phyloP scores from a whole-genome alignment of 768 basidiomycete genomes.

The Clathrus columnatus region DNA sequence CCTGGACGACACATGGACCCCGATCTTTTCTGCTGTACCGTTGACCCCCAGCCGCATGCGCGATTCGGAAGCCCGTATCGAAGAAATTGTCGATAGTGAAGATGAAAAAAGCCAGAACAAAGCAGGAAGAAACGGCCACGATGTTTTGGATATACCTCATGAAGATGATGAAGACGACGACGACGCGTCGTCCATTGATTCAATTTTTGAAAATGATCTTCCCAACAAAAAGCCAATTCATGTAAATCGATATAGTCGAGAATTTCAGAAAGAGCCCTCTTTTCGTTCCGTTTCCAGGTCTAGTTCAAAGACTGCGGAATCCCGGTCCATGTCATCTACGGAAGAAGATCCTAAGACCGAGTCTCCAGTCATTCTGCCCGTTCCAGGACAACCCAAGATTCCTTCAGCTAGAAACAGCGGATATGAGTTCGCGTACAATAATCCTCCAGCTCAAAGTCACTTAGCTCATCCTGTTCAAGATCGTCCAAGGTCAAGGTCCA shows the following conservation, averaged over 20 bases:
- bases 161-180: conserved; percentile 16
- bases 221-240: conserved; percentile 55
- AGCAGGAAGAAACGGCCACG: no score
- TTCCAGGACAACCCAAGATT: not conserved
- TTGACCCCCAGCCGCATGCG: conserved; percentile 21
- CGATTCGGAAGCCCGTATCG: conserved; percentile 62
- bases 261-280: not conserved
- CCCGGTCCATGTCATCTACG: not conserved
- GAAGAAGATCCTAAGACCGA: not conserved
- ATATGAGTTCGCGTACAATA: not conserved
- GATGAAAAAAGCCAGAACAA: not conserved
- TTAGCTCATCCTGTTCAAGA: not conserved
- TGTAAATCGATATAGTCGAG: conserved; percentile 34
- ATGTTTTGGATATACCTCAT: no score
- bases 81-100: conserved; percentile 46
- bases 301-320: not conserved
- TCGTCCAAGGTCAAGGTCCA: conserved; percentile 1
- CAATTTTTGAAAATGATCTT: conserved; percentile 31
- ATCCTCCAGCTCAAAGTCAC: not conserved
- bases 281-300: not conserved
- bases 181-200: conserved; percentile 33
- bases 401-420: not conserved
- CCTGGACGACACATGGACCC: not conserved
- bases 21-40: not conserved
- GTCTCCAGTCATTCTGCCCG: not conserved